Base-by-base conservation (phyloP, 345 rosid species). In the Salix koriyanagi region DNA sequence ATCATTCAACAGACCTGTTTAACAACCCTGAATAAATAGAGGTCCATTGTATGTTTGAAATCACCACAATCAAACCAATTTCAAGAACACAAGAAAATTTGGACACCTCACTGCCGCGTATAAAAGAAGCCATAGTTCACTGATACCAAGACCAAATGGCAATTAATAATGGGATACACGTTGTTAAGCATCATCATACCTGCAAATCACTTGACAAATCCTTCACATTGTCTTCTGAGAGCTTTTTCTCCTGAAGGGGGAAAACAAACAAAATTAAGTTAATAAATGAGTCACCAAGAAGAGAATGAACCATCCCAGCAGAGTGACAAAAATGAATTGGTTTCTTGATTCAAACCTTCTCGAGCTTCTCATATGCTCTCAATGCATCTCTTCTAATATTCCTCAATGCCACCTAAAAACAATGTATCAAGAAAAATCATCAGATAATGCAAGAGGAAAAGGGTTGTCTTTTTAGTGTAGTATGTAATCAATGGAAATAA, bases 161-260 rank as follows among this genome's bases (percentile, higher is more conserved):
- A n/a, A 60, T 60, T 3, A 9, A 42, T 16, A 69, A 76, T n/a
- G 21, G 4, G 26, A n/a, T 32, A 34, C 23, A 61, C 6, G 42
- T 69, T 54, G 32, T 42, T 32, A 66, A 72, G 67, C 54, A 67
- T 74, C 32, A 76, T 61, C 30, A 80, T 82, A 95, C 99, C 97
- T 92, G 96, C 83, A 95, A 82, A 84, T 91, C 99, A 80, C 87
- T 83, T 62, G 97, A 93, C 76, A 93, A 85, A 87, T 90, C 99
- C 83, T 91, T 95, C 84, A 88, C 91, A 73, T 93, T 95, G 89
- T 95, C 99, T 87, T 95, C 99, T 18, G 99, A 95, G 14, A 95
- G 94, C 89, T 95, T 93, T 83, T 93, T 95, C 79, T 95, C 98
- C 99, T 95, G 84, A 18, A 46, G 19, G 15, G 66, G 66, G 61